Evolutionary conservation across 2,329 filamentous ascomycete species (phyloP), one percentile per base, ranked within the genome.

Genomic region (Claviceps arundinis): DNA sequence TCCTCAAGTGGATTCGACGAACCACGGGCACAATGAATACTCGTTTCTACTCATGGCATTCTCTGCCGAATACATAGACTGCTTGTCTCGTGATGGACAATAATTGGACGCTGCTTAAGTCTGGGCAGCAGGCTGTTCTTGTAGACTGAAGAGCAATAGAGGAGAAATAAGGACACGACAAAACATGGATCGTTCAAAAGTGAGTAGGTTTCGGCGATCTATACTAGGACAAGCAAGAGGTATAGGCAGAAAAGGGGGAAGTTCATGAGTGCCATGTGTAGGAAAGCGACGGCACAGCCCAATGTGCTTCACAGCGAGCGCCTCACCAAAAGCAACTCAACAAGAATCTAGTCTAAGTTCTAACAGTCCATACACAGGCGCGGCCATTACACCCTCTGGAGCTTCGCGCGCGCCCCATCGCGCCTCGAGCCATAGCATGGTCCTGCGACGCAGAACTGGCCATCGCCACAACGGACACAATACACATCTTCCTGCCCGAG

Each of bases 401-500:
- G 47, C 62, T 77, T 19, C 64, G 65, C 40, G 69, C 71, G 11
- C 64, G 73, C 4, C 71, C 73, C 17, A 62, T 74, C 54, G 70
- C 70, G 30, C 68, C 67, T 4, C 70, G 71, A 53, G 64, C 68
- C 1, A 56, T 73, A 8, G 60, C 73, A 38, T 81, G 77, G 74
- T 81, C 78, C 22, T 73, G 73, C 55, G 78, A 81, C 50, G 75
- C 73, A 24, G 78, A 80, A 58, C 67, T 81, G 5, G 78, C 77
- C 37, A 69, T 80, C 37, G 73, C 71, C 2, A 73, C 75, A n/a
- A 75, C 78, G 55, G 78, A 81, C 60, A 74, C 73, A 43, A 66
- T 80, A 34, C 68, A 73, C 57, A 62, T 79, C 47, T 77, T 72
- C 53, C 60, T 78, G 5, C 76, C 76, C 4, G 71, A 76, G 44